Percentiles rank a stretch among this genome's conserved stretches.
phyloP scores from a whole-genome alignment of 2,329 filamentous ascomycete species.

The Colletotrichum neosansevieriae region DNA sequence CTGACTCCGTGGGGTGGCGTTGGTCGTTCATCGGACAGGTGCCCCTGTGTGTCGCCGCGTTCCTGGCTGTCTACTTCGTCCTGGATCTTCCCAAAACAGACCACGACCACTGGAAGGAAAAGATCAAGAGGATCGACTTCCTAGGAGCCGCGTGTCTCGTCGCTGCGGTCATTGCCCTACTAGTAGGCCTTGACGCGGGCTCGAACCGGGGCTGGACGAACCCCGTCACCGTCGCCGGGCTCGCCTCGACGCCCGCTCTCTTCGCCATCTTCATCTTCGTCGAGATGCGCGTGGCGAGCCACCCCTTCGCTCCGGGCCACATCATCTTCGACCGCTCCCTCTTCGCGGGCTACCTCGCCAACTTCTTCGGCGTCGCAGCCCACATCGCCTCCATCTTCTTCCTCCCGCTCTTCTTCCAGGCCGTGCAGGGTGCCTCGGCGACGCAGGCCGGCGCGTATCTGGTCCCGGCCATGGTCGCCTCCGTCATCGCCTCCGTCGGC shows the following conservation, averaged over 20 bases:
- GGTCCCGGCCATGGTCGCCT: conserved; percentile 72
- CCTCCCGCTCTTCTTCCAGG: conserved; percentile 83
- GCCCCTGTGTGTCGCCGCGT: conserved; percentile 75
- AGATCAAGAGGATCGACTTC: conserved; percentile 78
- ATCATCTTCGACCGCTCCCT: conserved; percentile 77
- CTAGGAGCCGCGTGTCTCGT: conserved; percentile 76
- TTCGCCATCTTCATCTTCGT: conserved; percentile 77
- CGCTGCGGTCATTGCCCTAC: conserved; percentile 72
- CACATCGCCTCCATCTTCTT: conserved; percentile 73
- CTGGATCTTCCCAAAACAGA: conserved; percentile 72
- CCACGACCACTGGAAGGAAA: conserved; percentile 72
- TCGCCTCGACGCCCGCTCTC: conserved; percentile 67
- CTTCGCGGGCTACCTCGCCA: conserved; percentile 76
- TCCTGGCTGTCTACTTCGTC: conserved; percentile 71
- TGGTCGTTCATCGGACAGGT: conserved; percentile 80
- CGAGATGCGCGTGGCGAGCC: conserved; percentile 74
- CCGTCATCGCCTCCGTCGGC: conserved; percentile 73
- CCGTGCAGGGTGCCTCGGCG: conserved; percentile 73
- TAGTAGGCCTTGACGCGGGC: conserved; percentile 79
- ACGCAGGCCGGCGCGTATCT: conserved; percentile 74
- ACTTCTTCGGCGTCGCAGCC: conserved; percentile 77
- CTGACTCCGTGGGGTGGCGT: conserved; percentile 80
- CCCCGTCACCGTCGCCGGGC: conserved; percentile 66
- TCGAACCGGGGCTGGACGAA: conserved; percentile 78
- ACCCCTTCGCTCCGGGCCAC: conserved; percentile 81